A percentile compares a stretch with the other conserved stretches of the same genome.
Evolutionary conservation across 2,329 filamentous ascomycete species (phyloP).

Genomic region (Chrysoporthe deuterocubensis): DNA sequence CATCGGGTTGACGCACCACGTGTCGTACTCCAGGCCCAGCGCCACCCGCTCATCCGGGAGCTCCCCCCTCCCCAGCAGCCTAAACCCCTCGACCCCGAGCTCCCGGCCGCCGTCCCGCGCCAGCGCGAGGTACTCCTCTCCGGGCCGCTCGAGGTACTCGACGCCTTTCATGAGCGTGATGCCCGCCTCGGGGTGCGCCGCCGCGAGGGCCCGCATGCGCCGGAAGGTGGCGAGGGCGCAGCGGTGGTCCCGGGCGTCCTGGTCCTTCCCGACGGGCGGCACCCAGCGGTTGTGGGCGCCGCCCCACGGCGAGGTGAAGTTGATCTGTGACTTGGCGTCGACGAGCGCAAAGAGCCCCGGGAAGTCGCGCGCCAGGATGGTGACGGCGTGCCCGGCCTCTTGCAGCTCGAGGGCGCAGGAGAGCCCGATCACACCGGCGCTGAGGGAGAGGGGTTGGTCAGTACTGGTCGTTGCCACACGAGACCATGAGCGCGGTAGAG

Average conservation of each 20-base stretch:
- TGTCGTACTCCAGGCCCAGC: slow-evolving; percentile 56
- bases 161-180: slow-evolving; percentile 54
- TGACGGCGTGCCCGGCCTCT: slow-evolving; percentile 43
- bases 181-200: slow-evolving; percentile 44
- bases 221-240: slow-evolving; percentile 48
- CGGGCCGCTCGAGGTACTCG: slow-evolving; percentile 55
- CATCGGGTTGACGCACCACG: slow-evolving; percentile 60
- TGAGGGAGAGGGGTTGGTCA: slow-evolving; percentile 32
- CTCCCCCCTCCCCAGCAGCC: slow-evolving; percentile 41
- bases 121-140: slow-evolving; percentile 44
- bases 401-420: slow-evolving; percentile 53
- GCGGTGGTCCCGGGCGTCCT: slow-evolving; percentile 43
- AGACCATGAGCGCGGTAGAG: too few relatives aligned
- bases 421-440: slow-evolving; percentile 59
- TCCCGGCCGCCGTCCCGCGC: slow-evolving; percentile 36
- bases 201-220: slow-evolving; percentile 44
- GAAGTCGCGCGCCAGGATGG: slow-evolving; percentile 51
- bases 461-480: too few relatives aligned
- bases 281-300: slow-evolving; percentile 61
- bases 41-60: slow-evolving; percentile 46
- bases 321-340: slow-evolving; percentile 45
- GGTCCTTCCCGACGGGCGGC: slow-evolving; percentile 37
- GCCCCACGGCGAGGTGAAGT: slow-evolving; percentile 63
- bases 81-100: slow-evolving; percentile 44
- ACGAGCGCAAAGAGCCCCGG: slow-evolving; percentile 52